Percentiles rank a stretch among this genome's conserved stretches.
Conservation (phyloP, 345 rosid species). For the Eucalyptus albens region DNA sequence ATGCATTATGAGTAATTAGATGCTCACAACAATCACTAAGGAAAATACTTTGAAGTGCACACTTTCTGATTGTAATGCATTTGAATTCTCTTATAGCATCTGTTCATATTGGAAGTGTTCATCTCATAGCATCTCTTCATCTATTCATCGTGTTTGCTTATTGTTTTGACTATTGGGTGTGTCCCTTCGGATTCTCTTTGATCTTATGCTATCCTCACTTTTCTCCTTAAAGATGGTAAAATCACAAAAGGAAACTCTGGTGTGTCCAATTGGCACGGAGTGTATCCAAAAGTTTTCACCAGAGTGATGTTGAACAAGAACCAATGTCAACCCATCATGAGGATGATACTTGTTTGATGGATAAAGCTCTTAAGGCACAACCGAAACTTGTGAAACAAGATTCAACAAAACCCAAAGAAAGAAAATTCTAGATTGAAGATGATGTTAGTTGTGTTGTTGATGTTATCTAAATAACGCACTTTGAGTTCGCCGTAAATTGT, state of each 20-base stretch:
- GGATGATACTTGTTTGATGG: neutral
- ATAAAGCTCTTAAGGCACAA: neutral
- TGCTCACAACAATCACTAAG: neutral
- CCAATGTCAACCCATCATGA: neutral
- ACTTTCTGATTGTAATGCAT: neutral
- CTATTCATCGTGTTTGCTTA: neutral
- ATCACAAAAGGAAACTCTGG: neutral
- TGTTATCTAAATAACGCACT: neutral
- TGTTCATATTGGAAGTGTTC: neutral
- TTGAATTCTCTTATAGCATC: neutral
- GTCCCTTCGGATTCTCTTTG: too few species aligned
- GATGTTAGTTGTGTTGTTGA: neutral
- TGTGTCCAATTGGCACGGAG: too few species aligned
- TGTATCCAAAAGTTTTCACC: too few species aligned
- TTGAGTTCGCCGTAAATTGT: fast-evolving
- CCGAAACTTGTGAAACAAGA: neutral
- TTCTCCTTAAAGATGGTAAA: too few species aligned
- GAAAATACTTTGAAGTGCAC: neutral
- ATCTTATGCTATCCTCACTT: too few species aligned
- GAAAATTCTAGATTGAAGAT: too few species aligned
- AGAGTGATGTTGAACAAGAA: neutral
- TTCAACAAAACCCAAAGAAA: fast-evolving
- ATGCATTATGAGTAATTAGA: too few species aligned
- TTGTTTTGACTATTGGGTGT: fast-evolving
- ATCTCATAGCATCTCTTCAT: neutral